Evolutionary conservation across 2,329 filamentous ascomycete species (phyloP).

Genomic region (Pleoardoris graminearum): DNA sequence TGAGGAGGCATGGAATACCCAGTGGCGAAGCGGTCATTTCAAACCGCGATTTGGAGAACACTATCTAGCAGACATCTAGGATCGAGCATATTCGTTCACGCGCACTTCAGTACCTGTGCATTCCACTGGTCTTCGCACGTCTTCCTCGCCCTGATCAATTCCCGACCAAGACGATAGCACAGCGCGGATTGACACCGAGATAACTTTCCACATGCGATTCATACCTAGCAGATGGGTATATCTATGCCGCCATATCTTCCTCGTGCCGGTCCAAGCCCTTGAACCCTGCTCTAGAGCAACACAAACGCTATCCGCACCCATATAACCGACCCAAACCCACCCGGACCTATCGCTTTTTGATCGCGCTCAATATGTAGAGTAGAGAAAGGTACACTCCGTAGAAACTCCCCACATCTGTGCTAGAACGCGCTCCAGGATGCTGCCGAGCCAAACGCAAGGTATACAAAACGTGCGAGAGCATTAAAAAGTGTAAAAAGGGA

Average conservation of each 20-base stretch:
- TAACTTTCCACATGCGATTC: no score
- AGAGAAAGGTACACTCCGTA: constrained; percentile 5
- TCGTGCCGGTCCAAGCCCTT: background rate
- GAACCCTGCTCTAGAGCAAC: constrained; percentile 1
- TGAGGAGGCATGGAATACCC: no score
- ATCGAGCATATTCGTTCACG: no score
- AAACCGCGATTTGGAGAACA: no score
- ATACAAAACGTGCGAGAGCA: constrained; percentile 40
- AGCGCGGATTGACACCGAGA: no score
- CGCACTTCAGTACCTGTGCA: no score
- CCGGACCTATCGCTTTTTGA: background rate
- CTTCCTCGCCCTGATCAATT: no score
- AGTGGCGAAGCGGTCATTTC: no score
- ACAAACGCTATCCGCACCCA: constrained; percentile 2
- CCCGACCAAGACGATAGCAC: no score
- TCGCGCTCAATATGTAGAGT: background rate
- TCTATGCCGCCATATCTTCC: background rate
- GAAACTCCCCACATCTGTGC: background rate
- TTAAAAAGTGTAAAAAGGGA: constrained; percentile 34
- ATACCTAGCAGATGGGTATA: constrained; percentile 7
- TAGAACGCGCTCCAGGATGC: background rate
- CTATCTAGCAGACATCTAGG: no score
- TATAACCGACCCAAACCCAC: background rate
- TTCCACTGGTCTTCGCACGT: no score
- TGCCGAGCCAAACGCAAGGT: constrained; percentile 29